These are phyloP conservation scores for Camellia granthamiana DNA, from an alignment of 148 eudicot species.

Conservation along the genomic window DNA sequence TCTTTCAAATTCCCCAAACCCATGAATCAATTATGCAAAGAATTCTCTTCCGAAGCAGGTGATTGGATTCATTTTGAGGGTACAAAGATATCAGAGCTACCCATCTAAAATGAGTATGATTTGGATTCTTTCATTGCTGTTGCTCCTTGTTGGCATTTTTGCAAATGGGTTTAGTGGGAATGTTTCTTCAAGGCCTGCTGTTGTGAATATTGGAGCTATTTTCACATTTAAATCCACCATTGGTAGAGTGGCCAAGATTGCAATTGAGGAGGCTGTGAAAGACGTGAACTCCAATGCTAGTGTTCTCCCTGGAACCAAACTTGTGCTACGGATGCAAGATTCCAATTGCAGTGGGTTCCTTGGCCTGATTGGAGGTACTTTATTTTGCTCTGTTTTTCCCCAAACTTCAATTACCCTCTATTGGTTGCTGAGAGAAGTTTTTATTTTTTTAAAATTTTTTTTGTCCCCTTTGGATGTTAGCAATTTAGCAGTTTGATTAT, in stretches of 20 bases:
- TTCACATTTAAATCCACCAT: conserved; percentile 80
- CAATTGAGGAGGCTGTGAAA: conserved; percentile 76
- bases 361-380: conserved; percentile 86
- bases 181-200: conserved; percentile 58
- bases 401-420: not conserved
- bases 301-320: conserved; percentile 56
- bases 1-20: conserved; percentile 6
- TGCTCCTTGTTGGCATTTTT: conserved; percentile 29
- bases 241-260: conserved; percentile 85
- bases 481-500: too few relatives aligned
- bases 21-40: conserved; percentile 17
- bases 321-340: conserved; percentile 43
- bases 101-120: conserved; percentile 35
- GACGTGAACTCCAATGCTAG: conserved; percentile 74
- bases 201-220: conserved; percentile 81
- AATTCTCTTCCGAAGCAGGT: not conserved
- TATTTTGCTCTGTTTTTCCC: not conserved
- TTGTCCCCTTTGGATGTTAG: too few relatives aligned
- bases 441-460: too few relatives aligned
- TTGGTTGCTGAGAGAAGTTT: not conserved
- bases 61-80: not conserved
- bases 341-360: conserved; percentile 84
- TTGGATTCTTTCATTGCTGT: conserved; percentile 32
- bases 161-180: conserved; percentile 42
- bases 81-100: not conserved